A percentile compares a stretch with the other conserved stretches of the same genome.
These are phyloP conservation scores for Alternaria sp. DNA, from an alignment of 2,329 filamentous ascomycete genomes.

Conservation along the genomic window DNA sequence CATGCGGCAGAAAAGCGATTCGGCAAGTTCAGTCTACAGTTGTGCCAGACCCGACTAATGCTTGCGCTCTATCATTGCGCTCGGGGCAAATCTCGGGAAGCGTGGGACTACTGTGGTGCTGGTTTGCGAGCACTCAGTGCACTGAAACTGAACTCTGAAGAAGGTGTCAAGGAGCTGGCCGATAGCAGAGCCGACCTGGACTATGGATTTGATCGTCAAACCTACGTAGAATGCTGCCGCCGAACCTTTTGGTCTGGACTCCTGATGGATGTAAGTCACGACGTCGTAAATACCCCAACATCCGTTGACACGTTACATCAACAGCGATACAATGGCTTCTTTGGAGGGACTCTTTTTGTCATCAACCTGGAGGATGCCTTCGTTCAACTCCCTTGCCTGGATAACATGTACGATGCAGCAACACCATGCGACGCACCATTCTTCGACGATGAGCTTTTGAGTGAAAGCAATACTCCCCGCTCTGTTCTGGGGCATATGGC, in stretches of 20 bases:
- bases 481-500: conserved; percentile 62
- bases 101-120: conserved; percentile 70
- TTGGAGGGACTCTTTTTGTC: conserved; percentile 59
- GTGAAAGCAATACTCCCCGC: conserved; percentile 41
- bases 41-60: conserved; percentile 73
- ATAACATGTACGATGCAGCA: conserved; percentile 69
- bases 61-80: conserved; percentile 72
- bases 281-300: conserved; percentile 42
- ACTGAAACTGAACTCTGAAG: conserved; percentile 70
- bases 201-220: conserved; percentile 65
- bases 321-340: conserved; percentile 68
- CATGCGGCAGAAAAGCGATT: conserved; percentile 64
- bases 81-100: conserved; percentile 65
- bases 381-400: conserved; percentile 70
- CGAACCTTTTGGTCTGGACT: conserved; percentile 77
- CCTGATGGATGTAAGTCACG: conserved; percentile 68
- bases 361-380: conserved; percentile 72
- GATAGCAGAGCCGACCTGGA: conserved; percentile 61
- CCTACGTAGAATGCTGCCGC: conserved; percentile 71
- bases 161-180: conserved; percentile 53
- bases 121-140: conserved; percentile 68
- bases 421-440: conserved; percentile 65
- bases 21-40: conserved; percentile 66
- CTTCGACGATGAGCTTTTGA: conserved; percentile 64
- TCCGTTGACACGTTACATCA: conserved; percentile 41